Evolutionary conservation across 2,329 filamentous ascomycete genomes (phyloP).

Genomic region (Fusarium subtropicale): DNA sequence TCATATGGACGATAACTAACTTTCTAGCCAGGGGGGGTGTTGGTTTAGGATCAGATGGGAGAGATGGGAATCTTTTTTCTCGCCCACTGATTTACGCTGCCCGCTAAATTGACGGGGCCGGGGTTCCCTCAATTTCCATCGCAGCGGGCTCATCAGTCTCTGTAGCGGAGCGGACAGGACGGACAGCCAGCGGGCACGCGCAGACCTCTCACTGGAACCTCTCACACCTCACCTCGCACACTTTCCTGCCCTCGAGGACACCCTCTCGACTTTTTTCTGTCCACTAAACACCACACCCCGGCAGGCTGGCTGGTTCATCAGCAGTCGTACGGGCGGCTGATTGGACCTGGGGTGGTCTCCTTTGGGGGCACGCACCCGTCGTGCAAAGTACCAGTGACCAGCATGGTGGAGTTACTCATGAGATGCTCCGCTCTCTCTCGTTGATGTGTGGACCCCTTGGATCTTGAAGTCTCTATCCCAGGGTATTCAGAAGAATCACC

Average conservation of each 20-base stretch:
- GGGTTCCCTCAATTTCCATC: conserved; percentile 31
- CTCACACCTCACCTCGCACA: conserved; percentile 15
- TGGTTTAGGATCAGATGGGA: conserved; percentile 5
- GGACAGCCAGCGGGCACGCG: conserved; percentile 18
- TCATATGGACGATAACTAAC: conserved; percentile 24
- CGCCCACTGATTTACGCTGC: conserved; percentile 30
- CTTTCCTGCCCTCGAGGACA: conserved; percentile 34
- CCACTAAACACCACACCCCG: conserved; percentile 33
- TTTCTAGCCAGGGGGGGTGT: conserved; percentile 27
- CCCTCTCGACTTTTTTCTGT: conserved; percentile 26
- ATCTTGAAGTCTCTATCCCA: conserved; percentile 4
- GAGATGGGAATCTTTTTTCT: conserved; percentile 34
- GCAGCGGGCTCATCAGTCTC: conserved; percentile 16
- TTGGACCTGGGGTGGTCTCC: conserved; percentile 34
- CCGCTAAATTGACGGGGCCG: conserved; percentile 24
- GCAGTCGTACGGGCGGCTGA: conserved; percentile 41
- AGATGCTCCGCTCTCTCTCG: conserved; percentile 11
- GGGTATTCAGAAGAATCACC: conserved; percentile 31
- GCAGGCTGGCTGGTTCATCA: conserved; percentile 45
- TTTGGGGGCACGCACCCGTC: conserved; percentile 26
- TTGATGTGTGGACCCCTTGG: conserved; percentile 21
- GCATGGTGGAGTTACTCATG: conserved; percentile 23
- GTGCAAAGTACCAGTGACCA: conserved; percentile 41
- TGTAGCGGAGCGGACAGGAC: conserved; percentile 25
- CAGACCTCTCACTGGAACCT: conserved; percentile 21